phyloP scores from a whole-genome alignment of 768 basidiomycete genomes.

The Termitomyces sp. region DNA sequence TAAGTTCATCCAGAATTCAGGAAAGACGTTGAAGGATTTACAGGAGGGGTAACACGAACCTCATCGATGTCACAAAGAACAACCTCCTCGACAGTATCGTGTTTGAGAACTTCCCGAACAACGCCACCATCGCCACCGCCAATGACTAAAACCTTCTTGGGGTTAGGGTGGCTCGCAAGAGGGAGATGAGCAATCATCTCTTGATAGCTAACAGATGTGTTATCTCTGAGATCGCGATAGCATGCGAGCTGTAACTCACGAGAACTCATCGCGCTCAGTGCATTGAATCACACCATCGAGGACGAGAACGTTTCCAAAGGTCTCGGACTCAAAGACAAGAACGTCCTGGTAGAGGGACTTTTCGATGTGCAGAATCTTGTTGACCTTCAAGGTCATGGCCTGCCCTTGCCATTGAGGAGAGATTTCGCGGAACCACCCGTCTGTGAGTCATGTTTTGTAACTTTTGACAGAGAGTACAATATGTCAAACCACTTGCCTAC shows the following conservation, averaged over 20 bases:
- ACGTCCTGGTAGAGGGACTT: constrained; percentile 95
- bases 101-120: constrained; percentile 95
- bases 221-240: background rate
- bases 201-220: constrained; percentile 69
- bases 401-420: constrained; percentile 96
- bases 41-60: constrained; percentile 32
- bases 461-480: background rate
- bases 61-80: constrained; percentile 98
- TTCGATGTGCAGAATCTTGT: constrained; percentile 91
- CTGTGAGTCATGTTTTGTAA: constrained; percentile 23
- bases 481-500: constrained; percentile 34
- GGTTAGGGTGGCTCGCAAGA: constrained; percentile 94
- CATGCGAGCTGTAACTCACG: constrained; percentile 49
- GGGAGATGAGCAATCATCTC: constrained; percentile 99
- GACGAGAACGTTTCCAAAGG: constrained; percentile 95
- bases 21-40: background rate
- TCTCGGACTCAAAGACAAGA: constrained; percentile 93
- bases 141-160: constrained; percentile 93
- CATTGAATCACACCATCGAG: constrained; percentile 96
- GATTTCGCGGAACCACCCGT: constrained; percentile 97
- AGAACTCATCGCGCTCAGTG: constrained; percentile 98
- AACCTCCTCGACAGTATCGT: constrained; percentile 84
- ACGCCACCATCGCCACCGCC: constrained; percentile 99
- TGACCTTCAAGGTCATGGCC: constrained; percentile 96
- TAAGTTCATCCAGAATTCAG: background rate